Percentiles rank a stretch among this genome's conserved stretches.
Evolutionary conservation across 106 monocot species (phyloP).

Genomic region (Dendrobium huoshanense): DNA sequence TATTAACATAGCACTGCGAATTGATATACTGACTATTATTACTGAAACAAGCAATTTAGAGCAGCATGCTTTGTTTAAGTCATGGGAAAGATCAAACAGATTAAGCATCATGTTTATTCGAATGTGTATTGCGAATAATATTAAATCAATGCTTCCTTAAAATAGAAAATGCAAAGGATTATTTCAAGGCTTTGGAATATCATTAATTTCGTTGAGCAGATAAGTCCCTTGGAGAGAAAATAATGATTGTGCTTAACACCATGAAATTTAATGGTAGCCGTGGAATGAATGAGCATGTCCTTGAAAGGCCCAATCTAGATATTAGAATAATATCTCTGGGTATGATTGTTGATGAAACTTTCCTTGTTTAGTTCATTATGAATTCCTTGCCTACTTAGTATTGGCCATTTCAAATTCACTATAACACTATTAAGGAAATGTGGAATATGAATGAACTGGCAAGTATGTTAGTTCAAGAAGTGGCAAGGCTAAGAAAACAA

Average conservation of each 20-base stretch:
- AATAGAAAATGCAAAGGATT: too few relatives aligned
- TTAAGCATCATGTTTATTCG: too few relatives aligned
- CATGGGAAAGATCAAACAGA: too few relatives aligned
- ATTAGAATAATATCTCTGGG: conserved; percentile 10
- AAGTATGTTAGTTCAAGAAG: conserved; percentile 1
- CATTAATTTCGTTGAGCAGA: too few relatives aligned
- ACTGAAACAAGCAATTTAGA: not conserved
- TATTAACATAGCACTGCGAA: not conserved
- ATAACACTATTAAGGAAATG: not conserved
- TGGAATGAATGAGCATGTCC: conserved; percentile 9
- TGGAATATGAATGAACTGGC: conserved; percentile 5
- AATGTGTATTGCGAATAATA: too few relatives aligned
- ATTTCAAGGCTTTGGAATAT: too few relatives aligned
- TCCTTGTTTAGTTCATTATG: conserved; percentile 18
- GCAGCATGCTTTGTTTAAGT: not conserved
- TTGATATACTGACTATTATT: not conserved
- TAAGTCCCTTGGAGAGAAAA: too few relatives aligned
- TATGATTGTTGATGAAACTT: conserved; percentile 11
- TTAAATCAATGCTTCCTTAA: too few relatives aligned
- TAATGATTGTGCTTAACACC: not conserved
- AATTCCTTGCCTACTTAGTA: conserved; percentile 11
- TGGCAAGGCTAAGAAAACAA: not conserved
- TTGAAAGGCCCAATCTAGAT: conserved; percentile 10
- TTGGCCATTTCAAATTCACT: conserved; percentile 7
- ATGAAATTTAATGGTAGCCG: conserved; percentile 12